phyloP scores from a whole-genome alignment of 768 basidiomycete genomes.

The Lactifluus pinguis region DNA sequence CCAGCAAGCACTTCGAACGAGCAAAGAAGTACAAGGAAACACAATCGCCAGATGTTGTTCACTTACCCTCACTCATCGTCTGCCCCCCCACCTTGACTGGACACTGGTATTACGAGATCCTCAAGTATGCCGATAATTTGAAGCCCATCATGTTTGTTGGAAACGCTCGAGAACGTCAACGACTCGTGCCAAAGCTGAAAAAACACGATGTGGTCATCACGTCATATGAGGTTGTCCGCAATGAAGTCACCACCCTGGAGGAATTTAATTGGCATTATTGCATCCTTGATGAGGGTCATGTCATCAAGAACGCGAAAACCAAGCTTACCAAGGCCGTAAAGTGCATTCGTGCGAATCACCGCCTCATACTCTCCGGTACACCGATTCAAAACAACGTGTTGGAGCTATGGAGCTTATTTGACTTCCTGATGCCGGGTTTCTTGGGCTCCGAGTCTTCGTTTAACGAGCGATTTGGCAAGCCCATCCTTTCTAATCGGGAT shows the following conservation, averaged over 20 bases:
- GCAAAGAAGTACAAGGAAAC: constrained; percentile 56
- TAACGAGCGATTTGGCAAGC: constrained; percentile 93
- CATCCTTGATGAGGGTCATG: constrained; percentile 95
- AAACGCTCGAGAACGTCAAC: constrained; percentile 69
- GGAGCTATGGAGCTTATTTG: constrained; percentile 97
- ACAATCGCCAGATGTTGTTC: constrained; percentile 64
- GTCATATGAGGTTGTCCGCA: constrained; percentile 95
- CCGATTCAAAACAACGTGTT: constrained; percentile 99
- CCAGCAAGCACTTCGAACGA: constrained; percentile 87
- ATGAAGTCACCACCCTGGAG: constrained; percentile 75
- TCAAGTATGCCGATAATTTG: constrained; percentile 82
- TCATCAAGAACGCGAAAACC: constrained; percentile 98
- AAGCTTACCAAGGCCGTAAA: constrained; percentile 97
- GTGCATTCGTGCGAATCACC: constrained; percentile 79
- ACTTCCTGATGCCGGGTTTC: constrained; percentile 99
- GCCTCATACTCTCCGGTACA: constrained; percentile 91
- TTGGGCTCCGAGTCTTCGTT: constrained; percentile 92
- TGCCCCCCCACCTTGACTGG: constrained; percentile 97
- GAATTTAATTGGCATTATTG: constrained; percentile 87
- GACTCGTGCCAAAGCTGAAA: constrained; percentile 53
- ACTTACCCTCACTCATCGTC: constrained; percentile 88
- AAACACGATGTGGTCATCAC: constrained; percentile 89
- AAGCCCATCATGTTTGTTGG: constrained; percentile 85
- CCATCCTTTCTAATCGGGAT: constrained; percentile 89
- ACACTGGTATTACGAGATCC: constrained; percentile 98